Evolutionary conservation across 495 filamentous ascomycete species (phyloP).

Genomic region (Clavariopsis aquatica): DNA sequence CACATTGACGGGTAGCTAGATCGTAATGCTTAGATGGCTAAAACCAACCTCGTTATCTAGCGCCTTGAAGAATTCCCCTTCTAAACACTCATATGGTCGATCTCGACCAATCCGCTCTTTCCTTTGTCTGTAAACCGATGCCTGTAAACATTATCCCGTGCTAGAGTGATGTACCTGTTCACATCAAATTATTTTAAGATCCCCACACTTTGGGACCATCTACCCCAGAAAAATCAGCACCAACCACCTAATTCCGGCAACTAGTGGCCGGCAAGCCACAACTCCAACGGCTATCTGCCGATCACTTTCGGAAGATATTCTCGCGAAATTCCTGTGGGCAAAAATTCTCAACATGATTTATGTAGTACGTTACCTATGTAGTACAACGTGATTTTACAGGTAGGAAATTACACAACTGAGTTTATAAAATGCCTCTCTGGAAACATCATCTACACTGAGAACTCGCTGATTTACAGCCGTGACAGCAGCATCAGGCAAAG

Average conservation of each 20-base stretch:
- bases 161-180: too few species aligned
- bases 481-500: slow-evolving; percentile 10
- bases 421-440: slow-evolving; percentile 2
- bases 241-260: neutral
- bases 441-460: neutral
- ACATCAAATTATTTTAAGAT: neutral
- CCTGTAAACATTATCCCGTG: too few species aligned
- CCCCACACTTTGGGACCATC: neutral
- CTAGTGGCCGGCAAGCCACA: neutral
- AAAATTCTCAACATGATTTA: neutral
- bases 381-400: neutral
- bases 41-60: too few species aligned
- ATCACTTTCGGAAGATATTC: neutral
- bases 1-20: too few species aligned
- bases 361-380: neutral
- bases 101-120: too few species aligned
- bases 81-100: too few species aligned
- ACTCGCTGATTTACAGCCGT: slow-evolving; percentile 4
- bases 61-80: too few species aligned
- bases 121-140: too few species aligned
- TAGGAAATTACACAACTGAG: neutral
- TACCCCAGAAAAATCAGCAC: neutral
- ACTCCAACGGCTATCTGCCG: neutral
- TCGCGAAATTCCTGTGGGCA: neutral
- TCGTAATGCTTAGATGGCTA: too few species aligned